Conservation (phyloP, 371 early-diverging fungal genomes). For the Gilbertella persicaria region DNA sequence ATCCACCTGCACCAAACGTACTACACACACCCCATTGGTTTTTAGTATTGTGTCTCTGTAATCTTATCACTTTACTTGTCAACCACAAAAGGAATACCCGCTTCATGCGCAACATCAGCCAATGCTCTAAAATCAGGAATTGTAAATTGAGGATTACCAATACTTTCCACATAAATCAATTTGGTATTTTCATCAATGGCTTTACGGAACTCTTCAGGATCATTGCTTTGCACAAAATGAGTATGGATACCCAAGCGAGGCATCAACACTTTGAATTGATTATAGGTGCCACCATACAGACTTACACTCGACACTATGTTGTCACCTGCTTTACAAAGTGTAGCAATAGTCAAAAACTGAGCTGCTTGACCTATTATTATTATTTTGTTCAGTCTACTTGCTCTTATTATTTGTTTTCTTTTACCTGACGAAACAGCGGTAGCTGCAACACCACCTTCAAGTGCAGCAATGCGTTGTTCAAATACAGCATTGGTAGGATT, state of each 20-base stretch:
- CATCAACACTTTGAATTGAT: slow-evolving; percentile 82
- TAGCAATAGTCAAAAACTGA: slow-evolving; percentile 77
- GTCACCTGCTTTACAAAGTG: slow-evolving; percentile 75
- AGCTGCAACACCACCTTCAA: slow-evolving; percentile 80
- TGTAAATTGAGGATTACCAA: slow-evolving; percentile 86
- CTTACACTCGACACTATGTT: slow-evolving; percentile 81
- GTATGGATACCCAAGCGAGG: slow-evolving; percentile 82
- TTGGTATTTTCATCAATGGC: slow-evolving; percentile 85
- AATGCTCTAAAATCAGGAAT: slow-evolving; percentile 84
- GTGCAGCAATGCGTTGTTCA: slow-evolving; percentile 86
- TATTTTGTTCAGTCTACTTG: neutral
- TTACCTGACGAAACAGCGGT: slow-evolving; percentile 52
- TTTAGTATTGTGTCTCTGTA: too few relatives aligned
- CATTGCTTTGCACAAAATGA: slow-evolving; percentile 73
- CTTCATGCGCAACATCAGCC: slow-evolving; percentile 76
- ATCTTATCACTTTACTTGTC: too few relatives aligned
- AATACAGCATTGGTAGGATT: slow-evolving; percentile 90
- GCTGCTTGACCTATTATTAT: slow-evolving; percentile 69
- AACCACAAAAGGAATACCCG: slow-evolving; percentile 85
- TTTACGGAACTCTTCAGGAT: slow-evolving; percentile 60
- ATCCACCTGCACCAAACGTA: slow-evolving; percentile 94
- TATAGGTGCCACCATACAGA: slow-evolving; percentile 89
- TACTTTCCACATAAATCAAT: slow-evolving; percentile 83
- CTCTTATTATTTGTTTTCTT: neutral
- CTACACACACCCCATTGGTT: too few relatives aligned